Percentiles rank a stretch among this genome's conserved stretches.
Evolutionary conservation across 1,284 basidiomycete species (phyloP).

Genomic region (Ceratobasidium theobromae): DNA sequence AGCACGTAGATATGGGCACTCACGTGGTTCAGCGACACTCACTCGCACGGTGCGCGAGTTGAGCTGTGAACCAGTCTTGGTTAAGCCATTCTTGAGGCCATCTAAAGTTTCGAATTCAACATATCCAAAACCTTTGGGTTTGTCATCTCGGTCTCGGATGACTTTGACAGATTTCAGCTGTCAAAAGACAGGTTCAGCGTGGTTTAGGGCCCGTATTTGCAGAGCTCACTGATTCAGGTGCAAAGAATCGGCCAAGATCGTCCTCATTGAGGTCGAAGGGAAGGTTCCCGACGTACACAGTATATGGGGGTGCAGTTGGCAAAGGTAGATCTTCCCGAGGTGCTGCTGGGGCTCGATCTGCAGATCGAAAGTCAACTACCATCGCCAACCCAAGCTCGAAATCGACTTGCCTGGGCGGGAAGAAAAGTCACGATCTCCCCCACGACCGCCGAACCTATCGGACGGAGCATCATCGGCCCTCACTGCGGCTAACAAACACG

Average conservation of each 20-base stretch:
- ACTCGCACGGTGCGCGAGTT: constrained; percentile 82
- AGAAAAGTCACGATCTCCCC: constrained; percentile 34
- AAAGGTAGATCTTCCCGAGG: constrained; percentile 89
- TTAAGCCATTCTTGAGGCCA: constrained; percentile 79
- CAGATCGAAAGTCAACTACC: constrained; percentile 36
- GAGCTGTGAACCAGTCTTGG: constrained; percentile 60
- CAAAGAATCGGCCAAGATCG: constrained; percentile 84
- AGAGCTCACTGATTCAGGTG: constrained; percentile 56
- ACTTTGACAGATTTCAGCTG: constrained; percentile 87
- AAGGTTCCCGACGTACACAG: constrained; percentile 94
- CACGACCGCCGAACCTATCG: constrained; percentile 31
- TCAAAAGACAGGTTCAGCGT: not conserved
- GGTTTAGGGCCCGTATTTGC: constrained; percentile 16
- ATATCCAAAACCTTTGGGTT: constrained; percentile 97
- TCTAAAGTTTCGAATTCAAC: constrained; percentile 89
- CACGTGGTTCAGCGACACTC: constrained; percentile 94
- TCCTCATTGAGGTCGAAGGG: constrained; percentile 87
- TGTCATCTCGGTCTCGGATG: constrained; percentile 86
- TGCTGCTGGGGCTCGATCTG: constrained; percentile 41
- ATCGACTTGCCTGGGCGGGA: constrained; percentile 8
- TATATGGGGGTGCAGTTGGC: constrained; percentile 93
- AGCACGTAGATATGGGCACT: constrained; percentile 41
- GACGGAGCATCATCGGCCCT: constrained; percentile 40
- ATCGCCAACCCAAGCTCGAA: not conserved
- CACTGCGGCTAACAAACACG: constrained; percentile 48